Conservation (phyloP, 2,329 filamentous ascomycete species). For the Fusarium torulosum region DNA sequence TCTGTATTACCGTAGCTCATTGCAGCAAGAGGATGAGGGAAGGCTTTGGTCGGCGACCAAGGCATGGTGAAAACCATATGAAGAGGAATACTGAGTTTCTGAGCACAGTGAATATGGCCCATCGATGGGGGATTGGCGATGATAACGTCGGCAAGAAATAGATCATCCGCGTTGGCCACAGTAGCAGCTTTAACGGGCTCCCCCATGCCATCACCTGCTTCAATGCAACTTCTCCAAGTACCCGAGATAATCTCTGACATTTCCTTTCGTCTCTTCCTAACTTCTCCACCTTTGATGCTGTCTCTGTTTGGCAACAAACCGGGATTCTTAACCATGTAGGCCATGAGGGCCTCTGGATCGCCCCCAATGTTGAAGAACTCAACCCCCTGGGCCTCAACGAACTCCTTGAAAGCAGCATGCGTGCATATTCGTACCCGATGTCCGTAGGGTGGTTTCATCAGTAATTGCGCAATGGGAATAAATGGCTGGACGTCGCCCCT, state of each 20-base stretch:
- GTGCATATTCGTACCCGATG: constrained; percentile 70
- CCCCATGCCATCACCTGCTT: constrained; percentile 52
- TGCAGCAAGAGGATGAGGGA: constrained; percentile 55
- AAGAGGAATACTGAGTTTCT: constrained; percentile 62
- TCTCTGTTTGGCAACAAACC: constrained; percentile 54
- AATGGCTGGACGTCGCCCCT: constrained; percentile 64
- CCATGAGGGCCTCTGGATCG: constrained; percentile 63
- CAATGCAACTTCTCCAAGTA: constrained; percentile 55
- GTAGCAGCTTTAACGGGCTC: constrained; percentile 46
- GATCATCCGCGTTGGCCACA: constrained; percentile 47
- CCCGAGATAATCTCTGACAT: constrained; percentile 57
- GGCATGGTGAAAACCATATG: constrained; percentile 74
- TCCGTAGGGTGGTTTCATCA: constrained; percentile 53
- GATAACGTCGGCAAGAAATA: constrained; percentile 67
- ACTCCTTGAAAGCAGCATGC: constrained; percentile 65
- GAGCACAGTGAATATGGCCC: constrained; percentile 65
- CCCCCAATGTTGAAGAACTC: constrained; percentile 71
- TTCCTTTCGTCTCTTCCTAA: constrained; percentile 52
- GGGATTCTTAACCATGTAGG: constrained; percentile 58
- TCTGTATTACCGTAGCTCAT: constrained; percentile 46
- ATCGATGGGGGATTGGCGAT: constrained; percentile 67
- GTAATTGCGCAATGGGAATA: constrained; percentile 65
- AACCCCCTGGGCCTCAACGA: constrained; percentile 64
- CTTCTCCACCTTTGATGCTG: constrained; percentile 54
- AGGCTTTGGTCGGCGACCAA: constrained; percentile 70